Conservation (phyloP, 2,329 filamentous ascomycete species). For the Trichoderma sp. region DNA sequence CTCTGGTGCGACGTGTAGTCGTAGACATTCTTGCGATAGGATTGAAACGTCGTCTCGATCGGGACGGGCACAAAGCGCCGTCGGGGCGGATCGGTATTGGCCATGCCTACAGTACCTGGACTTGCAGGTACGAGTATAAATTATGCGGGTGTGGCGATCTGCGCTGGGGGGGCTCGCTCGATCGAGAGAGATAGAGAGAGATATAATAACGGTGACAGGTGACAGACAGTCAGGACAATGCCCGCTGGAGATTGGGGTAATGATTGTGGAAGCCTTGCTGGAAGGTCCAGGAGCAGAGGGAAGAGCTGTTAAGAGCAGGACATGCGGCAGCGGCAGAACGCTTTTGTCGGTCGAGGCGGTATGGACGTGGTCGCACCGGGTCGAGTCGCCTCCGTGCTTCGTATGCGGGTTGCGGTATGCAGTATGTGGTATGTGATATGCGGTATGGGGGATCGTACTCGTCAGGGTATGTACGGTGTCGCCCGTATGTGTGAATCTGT, state of each 20-base stretch:
- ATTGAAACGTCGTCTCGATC: conserved; percentile 68
- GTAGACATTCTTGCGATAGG: conserved; percentile 43
- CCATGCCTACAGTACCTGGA: conserved; percentile 30
- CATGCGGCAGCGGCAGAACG: conserved; percentile 1
- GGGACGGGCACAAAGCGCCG: conserved; percentile 66
- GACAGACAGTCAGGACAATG: background rate
- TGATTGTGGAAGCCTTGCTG: background rate
- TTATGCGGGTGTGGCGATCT: conserved; percentile 12
- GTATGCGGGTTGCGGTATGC: background rate
- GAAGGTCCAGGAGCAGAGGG: conserved; percentile 4
- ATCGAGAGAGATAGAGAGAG: background rate
- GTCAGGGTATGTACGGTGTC: background rate
- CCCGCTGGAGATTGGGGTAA: background rate
- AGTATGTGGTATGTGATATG: background rate
- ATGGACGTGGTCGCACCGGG: conserved; percentile 6
- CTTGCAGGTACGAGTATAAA: background rate
- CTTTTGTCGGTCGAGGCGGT: conserved; percentile 14
- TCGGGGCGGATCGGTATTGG: conserved; percentile 42
- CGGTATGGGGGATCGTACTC: background rate
- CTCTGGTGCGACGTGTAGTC: conserved; percentile 20
- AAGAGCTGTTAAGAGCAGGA: conserved; percentile 6
- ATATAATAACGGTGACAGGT: background rate
- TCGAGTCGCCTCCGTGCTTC: background rate
- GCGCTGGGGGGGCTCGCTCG: background rate
- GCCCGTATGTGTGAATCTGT: background rate